Conservation (phyloP, 495 filamentous ascomycete genomes). For the Podospora sp. region DNA sequence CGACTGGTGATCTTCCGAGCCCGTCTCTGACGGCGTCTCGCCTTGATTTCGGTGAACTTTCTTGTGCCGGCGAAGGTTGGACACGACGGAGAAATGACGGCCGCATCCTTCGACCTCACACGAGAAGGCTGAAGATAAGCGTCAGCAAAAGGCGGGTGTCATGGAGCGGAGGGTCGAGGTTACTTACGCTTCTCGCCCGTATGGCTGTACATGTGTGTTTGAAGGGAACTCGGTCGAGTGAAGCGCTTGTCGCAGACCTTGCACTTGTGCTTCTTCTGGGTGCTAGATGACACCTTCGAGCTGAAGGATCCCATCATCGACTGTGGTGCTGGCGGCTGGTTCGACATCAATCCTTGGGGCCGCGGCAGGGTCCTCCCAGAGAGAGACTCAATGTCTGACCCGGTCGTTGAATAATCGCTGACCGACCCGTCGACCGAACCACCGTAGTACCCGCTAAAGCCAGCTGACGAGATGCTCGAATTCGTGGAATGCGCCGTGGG, state of each 20-base stretch:
- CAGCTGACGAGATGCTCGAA: conserved; percentile 88
- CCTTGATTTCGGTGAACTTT: conserved; percentile 84
- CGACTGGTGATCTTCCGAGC: conserved; percentile 54
- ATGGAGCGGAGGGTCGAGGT: neutral
- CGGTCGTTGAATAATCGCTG: conserved; percentile 92
- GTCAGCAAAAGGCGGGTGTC: conserved; percentile 38
- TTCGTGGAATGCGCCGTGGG: conserved; percentile 87
- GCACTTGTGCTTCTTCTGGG: conserved; percentile 99
- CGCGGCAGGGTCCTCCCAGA: conserved; percentile 81
- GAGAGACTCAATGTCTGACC: conserved; percentile 78
- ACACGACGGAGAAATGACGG: conserved; percentile 96
- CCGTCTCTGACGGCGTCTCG: conserved; percentile 61
- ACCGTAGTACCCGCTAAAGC: conserved; percentile 75
- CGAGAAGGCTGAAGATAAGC: conserved; percentile 67
- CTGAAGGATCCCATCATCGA: conserved; percentile 99
- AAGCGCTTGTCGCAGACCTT: conserved; percentile 99
- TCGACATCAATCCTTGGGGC: conserved; percentile 69
- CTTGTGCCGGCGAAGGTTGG: conserved; percentile 89
- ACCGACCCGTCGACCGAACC: conserved; percentile 87
- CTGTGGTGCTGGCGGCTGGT: conserved; percentile 79
- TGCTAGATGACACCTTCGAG: conserved; percentile 92
- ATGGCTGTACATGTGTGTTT: conserved; percentile 99
- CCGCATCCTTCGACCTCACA: conserved; percentile 96
- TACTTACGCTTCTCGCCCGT: conserved; percentile 97
- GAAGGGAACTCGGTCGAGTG: conserved; percentile 91